Evolutionary conservation across 768 basidiomycete species (phyloP), one percentile per base, ranked within the genome.

Genomic region (Suillus subaureus): DNA sequence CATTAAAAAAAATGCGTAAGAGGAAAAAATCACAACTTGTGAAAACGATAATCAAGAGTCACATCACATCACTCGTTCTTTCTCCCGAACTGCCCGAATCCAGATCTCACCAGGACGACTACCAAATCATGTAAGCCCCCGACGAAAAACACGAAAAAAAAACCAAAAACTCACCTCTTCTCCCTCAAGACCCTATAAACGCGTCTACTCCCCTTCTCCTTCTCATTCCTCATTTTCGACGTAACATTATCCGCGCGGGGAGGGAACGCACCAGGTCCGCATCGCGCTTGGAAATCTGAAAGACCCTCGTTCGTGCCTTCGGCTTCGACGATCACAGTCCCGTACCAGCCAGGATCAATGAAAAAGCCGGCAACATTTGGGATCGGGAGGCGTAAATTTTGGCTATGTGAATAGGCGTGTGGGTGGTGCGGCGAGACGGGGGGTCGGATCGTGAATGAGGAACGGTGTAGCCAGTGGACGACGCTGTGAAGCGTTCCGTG

Each of bases 251-350:
- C 77, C 11, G 84, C 83, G 51, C 88, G 79, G 0, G 87, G 86
- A 37, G 91, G 89, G 72, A 91, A 91, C 12, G 81, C 86, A 0
- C 86, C 85, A 9, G 83, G 83, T 1, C 89, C 85, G 76, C 92
- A 93, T 5, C 93, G 84, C 58, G 82, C 84, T 69, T 90, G 90
- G 67, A 96, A 80, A 75, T 94, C 94, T 23, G 84, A 86, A 31
- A 94, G 83, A 12, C 90, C 88, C 71, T 96, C 94, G 73, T 94
- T 91, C 51, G 94, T 95, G 45, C 93, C 93, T 73, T 94, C 92
- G 13, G 91, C 88, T 79, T 96, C 93, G 31, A 96, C 84, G 33
- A 95, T 85, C 54, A 96, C 84, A 0, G 85, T 89, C 4, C 94
- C 94, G 70, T 89, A 91, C 93, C 93, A 96, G 49, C 90, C 89